Percentiles rank a stretch among this genome's conserved stretches.
phyloP scores from a whole-genome alignment of 1,139 yeast species.

The Pichia sp. region DNA sequence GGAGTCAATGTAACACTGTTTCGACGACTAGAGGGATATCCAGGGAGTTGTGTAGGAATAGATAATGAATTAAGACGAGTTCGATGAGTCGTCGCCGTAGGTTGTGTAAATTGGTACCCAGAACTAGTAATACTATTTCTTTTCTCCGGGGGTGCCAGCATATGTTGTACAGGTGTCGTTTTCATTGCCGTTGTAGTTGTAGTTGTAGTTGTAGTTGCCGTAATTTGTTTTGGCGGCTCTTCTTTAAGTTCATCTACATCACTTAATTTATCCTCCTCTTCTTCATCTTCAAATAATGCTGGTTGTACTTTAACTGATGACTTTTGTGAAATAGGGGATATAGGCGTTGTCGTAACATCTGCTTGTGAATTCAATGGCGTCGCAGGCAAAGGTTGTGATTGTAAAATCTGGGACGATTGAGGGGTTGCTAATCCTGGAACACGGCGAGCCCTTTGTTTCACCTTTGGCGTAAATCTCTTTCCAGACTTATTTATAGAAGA shows the following conservation, averaged over 20 bases:
- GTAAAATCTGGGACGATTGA: slow-evolving; percentile 5
- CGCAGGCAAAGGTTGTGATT: not conserved
- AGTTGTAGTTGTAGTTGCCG: not conserved
- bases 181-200: not conserved
- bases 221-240: not conserved
- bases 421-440: slow-evolving; percentile 8
- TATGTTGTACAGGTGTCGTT: not conserved
- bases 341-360: not conserved
- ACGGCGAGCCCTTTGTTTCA: slow-evolving; percentile 22
- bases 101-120: slow-evolving; percentile 5
- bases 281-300: too few relatives aligned
- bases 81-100: slow-evolving; percentile 2
- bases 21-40: slow-evolving; percentile 4
- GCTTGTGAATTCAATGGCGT: slow-evolving; percentile 1
- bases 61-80: slow-evolving; percentile 15
- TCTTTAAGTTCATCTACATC: slow-evolving; percentile 6
- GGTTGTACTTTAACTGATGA: not conserved
- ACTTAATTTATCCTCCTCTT: slow-evolving; percentile 7
- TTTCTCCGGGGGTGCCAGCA: not conserved
- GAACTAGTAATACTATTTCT: not conserved
- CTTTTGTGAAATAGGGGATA: slow-evolving; percentile 4
- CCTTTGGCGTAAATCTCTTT: slow-evolving; percentile 28
- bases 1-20: slow-evolving; percentile 1
- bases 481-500: slow-evolving; percentile 30
- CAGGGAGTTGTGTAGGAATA: slow-evolving; percentile 11